Base-by-base conservation (phyloP, 208 protist species). In the Trypanosoma avium region DNA sequence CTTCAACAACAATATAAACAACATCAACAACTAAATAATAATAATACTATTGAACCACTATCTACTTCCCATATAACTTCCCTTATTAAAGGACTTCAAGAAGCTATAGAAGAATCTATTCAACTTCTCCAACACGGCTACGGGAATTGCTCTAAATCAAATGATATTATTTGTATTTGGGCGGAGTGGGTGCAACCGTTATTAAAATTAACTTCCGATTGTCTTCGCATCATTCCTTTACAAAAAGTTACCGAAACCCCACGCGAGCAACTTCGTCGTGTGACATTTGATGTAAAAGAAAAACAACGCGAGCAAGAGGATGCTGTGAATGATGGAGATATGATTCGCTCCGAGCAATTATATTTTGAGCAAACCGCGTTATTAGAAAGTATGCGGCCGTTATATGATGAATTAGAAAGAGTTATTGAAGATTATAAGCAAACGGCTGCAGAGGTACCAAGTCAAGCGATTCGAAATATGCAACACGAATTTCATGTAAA, bases 301-400 rank as follows among this genome's bases (percentile, higher is more conserved):
- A 75, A 87, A 36, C 76, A 83, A 62, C 83, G 86, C 45, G 77
- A 80, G 33, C 89, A 95, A 64, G 71, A 84, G 61, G 65, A 88
- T 40, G 89, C 89, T 40, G 84, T 92, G 36, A 67, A 66, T 1
- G 80, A 85, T 60, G 89, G 89, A 24, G 86, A 95, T 47, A 95
- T 95, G 89, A 72, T 86, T 46, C 69, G 68, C 43, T 82, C 79
- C 3, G 89, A 95, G 67, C 68, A 85, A 21, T 61, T 95, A 13
- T 95, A 95, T 69, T 90, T 88, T 73, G 61, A 86, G 65, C 75
- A 88, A 59, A 82, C 75, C 21, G 67, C 74, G n/a, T 59, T 93
- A 56, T 58, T 86, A 3, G 86, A 95, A 54, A 54, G 82, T 33
- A 84, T 92, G 81, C 60, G 63, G 24, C 55, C 53, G 33, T 55